These are phyloP conservation scores for Penicillium sp. DNA, from an alignment of 2,329 filamentous ascomycete genomes.

Conservation along the genomic window DNA sequence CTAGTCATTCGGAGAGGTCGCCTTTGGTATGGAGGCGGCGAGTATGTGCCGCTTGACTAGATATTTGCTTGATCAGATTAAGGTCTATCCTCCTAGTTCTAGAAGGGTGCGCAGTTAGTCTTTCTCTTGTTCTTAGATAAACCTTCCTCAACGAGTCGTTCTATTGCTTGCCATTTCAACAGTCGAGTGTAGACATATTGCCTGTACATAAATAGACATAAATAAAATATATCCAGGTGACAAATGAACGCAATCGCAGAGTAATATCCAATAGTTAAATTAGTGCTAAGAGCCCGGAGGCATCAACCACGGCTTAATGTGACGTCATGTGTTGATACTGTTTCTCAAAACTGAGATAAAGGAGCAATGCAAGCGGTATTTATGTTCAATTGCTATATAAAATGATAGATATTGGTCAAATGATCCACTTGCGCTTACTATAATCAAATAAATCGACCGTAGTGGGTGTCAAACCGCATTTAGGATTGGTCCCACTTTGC, in stretches of 20 bases:
- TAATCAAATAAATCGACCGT: too few species aligned
- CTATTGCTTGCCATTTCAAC: background rate
- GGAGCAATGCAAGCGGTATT: background rate
- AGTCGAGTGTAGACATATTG: background rate
- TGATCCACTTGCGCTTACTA: background rate
- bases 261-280: background rate
- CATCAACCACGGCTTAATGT: background rate
- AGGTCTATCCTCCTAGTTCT: background rate
- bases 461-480: background rate
- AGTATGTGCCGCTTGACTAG: conserved; percentile 51
- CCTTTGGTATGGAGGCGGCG: conserved; percentile 86
- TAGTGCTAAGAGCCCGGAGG: background rate
- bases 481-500: background rate
- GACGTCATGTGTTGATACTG: background rate
- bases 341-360: background rate
- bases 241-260: background rate
- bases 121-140: background rate
- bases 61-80: background rate
- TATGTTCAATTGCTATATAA: too few species aligned
- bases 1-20: conserved; percentile 70
- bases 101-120: background rate
- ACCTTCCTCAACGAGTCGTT: background rate
- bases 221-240: background rate
- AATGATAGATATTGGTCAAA: too few species aligned
- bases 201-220: background rate